These are phyloP conservation scores for Phalaenopsis equestris DNA, from an alignment of 106 monocot genomes.

Conservation along the genomic window DNA sequence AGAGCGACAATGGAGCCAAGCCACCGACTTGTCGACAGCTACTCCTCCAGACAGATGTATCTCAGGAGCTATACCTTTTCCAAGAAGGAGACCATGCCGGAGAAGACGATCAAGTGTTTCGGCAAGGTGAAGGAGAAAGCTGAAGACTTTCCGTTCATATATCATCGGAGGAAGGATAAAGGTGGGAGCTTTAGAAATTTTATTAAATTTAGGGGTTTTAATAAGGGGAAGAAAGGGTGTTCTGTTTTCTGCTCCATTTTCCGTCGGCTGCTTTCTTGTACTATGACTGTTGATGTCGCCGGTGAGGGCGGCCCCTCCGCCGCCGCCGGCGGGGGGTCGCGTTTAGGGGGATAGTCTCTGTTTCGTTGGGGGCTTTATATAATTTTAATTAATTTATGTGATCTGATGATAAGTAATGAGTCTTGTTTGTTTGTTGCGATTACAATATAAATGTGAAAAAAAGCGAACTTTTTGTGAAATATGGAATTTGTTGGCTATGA, in stretches of 20 bases:
- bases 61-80: conserved; percentile 50
- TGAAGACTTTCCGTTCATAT: neutral
- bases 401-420: neutral
- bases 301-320: neutral
- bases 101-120: conserved; percentile 30
- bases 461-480: too few relatives aligned
- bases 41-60: conserved; percentile 52
- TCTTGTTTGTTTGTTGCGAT: too few relatives aligned
- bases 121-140: conserved; percentile 29
- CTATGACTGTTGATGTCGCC: conserved; percentile 11
- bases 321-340: neutral
- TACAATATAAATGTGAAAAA: too few relatives aligned
- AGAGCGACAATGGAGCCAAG: neutral
- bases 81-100: conserved; percentile 39
- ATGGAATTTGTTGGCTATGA: too few relatives aligned
- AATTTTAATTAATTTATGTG: neutral
- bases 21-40: conserved; percentile 36
- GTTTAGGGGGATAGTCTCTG: neutral
- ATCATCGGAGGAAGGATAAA: neutral
- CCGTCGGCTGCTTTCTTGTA: conserved; percentile 25
- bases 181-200: neutral
- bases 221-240: conserved; percentile 5
- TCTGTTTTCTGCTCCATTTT: conserved; percentile 20
- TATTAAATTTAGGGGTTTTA: too few relatives aligned
- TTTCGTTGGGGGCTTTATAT: neutral